Conservation (phyloP, 2,329 filamentous ascomycete species). For the Epichloe glyceriae region DNA sequence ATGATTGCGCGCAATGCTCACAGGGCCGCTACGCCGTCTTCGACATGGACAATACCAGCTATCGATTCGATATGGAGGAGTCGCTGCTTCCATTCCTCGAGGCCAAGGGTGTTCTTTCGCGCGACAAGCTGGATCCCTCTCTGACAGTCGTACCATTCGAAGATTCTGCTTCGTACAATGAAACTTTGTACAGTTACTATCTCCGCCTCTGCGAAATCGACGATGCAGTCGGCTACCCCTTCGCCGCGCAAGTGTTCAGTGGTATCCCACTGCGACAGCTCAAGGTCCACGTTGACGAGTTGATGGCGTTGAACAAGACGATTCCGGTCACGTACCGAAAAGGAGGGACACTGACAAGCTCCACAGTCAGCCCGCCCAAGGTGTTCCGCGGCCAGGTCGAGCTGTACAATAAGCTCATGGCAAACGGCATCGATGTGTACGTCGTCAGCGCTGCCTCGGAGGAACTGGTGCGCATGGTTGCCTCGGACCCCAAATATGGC, state of each 20-base stretch:
- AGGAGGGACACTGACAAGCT: slow-evolving; percentile 16
- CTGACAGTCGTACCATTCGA: slow-evolving; percentile 29
- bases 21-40: slow-evolving; percentile 26
- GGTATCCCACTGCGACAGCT: slow-evolving; percentile 30
- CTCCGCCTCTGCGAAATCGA: slow-evolving; percentile 29
- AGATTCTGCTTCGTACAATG: slow-evolving; percentile 23
- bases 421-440: slow-evolving; percentile 30
- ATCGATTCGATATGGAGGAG: slow-evolving; percentile 29
- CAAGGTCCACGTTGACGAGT: slow-evolving; percentile 32
- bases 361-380: slow-evolving; percentile 20
- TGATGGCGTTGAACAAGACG: slow-evolving; percentile 28
- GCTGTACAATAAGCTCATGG: slow-evolving; percentile 29
- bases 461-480: slow-evolving; percentile 32
- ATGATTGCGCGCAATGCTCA: slow-evolving; percentile 27
- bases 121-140: slow-evolving; percentile 26
- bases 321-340: slow-evolving; percentile 25
- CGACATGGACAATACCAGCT: slow-evolving; percentile 34
- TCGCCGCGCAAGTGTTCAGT: slow-evolving; percentile 27
- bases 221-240: slow-evolving; percentile 29
- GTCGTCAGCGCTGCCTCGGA: slow-evolving; percentile 29
- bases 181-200: slow-evolving; percentile 33
- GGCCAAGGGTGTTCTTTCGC: slow-evolving; percentile 26
- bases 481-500: slow-evolving; percentile 29
- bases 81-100: slow-evolving; percentile 30
- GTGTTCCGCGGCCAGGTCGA: slow-evolving; percentile 28